Evolutionary conservation across 2,329 filamentous ascomycete genomes (phyloP).

Genomic region (Sporothrix schenckii): DNA sequence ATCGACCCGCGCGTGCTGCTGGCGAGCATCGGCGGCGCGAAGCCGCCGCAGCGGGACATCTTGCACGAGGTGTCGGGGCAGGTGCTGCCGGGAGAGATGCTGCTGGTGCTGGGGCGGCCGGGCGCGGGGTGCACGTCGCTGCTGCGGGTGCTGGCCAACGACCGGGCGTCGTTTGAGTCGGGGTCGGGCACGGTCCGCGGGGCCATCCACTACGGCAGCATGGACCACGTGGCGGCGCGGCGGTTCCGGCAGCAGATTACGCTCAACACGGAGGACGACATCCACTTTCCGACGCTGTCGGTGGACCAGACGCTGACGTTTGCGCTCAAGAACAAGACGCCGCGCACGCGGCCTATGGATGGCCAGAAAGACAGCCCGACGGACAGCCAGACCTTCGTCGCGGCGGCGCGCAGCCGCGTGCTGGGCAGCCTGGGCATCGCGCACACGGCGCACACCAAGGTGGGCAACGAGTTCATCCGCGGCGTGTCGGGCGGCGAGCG

Average conservation of each 20-base stretch:
- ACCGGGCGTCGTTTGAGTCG: slow-evolving; percentile 61
- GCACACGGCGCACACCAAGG: slow-evolving; percentile 71
- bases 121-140: slow-evolving; percentile 61
- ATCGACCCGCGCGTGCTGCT: slow-evolving; percentile 32
- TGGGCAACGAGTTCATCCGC: slow-evolving; percentile 74
- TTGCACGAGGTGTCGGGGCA: slow-evolving; percentile 30
- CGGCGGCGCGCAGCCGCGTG: slow-evolving; percentile 68
- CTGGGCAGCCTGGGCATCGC: slow-evolving; percentile 75
- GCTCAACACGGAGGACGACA: slow-evolving; percentile 65
- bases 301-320: slow-evolving; percentile 70
- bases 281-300: slow-evolving; percentile 70
- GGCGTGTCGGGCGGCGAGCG: slow-evolving; percentile 75
- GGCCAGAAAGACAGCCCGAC: too few species aligned
- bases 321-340: slow-evolving; percentile 52
- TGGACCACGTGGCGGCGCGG: slow-evolving; percentile 49
- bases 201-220: slow-evolving; percentile 64
- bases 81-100: slow-evolving; percentile 32
- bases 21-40: not conserved
- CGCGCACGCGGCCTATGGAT: slow-evolving; percentile 52
- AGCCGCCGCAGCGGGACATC: slow-evolving; percentile 23
- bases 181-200: slow-evolving; percentile 58
- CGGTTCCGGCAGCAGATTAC: slow-evolving; percentile 44
- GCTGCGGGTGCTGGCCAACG: slow-evolving; percentile 68
- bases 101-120: slow-evolving; percentile 57
- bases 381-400: slow-evolving; percentile 48